These are phyloP conservation scores for Trypanosoma lewisi DNA, from an alignment of 208 protist genomes.

Conservation along the genomic window DNA sequence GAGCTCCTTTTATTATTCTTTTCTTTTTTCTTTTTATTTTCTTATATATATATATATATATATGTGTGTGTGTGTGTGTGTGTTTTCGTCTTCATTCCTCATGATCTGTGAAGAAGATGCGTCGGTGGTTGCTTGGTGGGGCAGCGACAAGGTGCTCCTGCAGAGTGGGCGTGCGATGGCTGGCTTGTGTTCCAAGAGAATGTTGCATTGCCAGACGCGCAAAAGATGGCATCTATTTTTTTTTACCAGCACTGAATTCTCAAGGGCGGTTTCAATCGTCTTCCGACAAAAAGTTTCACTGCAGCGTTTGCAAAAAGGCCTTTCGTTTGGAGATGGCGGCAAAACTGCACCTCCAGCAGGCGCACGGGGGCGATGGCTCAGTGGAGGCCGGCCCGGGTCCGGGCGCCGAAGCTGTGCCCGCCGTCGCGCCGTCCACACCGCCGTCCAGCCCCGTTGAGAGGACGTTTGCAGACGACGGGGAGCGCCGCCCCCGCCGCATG, in stretches of 20 bases:
- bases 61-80: neutral
- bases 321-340: conserved; percentile 89
- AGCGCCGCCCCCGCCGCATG: conserved; percentile 36
- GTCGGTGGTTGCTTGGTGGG: conserved; percentile 24
- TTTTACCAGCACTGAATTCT: neutral
- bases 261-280: conserved; percentile 36
- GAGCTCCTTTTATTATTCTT: conserved; percentile 14
- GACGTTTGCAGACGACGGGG: conserved; percentile 32
- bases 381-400: conserved; percentile 65
- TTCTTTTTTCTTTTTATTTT: conserved; percentile 16
- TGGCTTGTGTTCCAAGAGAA: neutral
- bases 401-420: conserved; percentile 21
- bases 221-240: conserved; percentile 6
- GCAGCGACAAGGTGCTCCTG: conserved; percentile 6
- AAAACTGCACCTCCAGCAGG: conserved; percentile 83
- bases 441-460: conserved; percentile 19
- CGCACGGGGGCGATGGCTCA: conserved; percentile 65
- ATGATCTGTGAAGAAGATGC: conserved; percentile 22
- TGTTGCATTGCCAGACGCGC: neutral
- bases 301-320: conserved; percentile 81
- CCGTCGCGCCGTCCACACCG: neutral
- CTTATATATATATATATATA: neutral
- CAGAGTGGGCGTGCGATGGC: neutral
- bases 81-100: neutral
- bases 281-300: conserved; percentile 83